These are phyloP conservation scores for Blastobotrys chiropterorum DNA, from an alignment of 805 yeast genomes.

Conservation along the genomic window DNA sequence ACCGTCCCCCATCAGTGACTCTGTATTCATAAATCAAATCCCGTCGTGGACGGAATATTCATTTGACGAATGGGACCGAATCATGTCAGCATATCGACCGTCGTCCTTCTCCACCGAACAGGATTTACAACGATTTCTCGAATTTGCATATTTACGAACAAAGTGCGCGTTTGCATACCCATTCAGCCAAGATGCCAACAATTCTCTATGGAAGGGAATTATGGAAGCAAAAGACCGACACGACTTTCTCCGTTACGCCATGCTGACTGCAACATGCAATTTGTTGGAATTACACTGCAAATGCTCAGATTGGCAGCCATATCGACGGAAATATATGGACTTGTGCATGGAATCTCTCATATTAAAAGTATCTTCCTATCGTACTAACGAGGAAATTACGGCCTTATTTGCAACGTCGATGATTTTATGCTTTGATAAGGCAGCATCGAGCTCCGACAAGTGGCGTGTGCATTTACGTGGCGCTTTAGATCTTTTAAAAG, in stretches of 20 bases:
- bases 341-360: conserved; percentile 14
- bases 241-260: conserved; percentile 12
- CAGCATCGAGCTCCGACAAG: conserved; percentile 10
- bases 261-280: conserved; percentile 8
- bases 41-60: conserved; percentile 14
- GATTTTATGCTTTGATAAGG: conserved; percentile 13
- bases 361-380: conserved; percentile 8
- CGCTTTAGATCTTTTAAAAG: conserved; percentile 8
- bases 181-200: conserved; percentile 12
- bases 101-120: conserved; percentile 11
- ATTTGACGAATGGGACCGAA: conserved; percentile 14
- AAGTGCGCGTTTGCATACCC: conserved; percentile 16
- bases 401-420: conserved; percentile 14
- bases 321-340: conserved; percentile 14
- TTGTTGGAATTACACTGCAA: conserved; percentile 12
- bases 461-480: conserved; percentile 12
- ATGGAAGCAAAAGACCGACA: conserved; percentile 5
- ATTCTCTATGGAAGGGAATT: conserved; percentile 14
- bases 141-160: conserved; percentile 11
- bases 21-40: conserved; percentile 5
- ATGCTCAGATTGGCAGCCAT: conserved; percentile 16
- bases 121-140: conserved; percentile 13
- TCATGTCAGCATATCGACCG: conserved; percentile 18
- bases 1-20: conserved; percentile 7
- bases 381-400: conserved; percentile 8